phyloP scores from a whole-genome alignment of 306 rosid species.

The Hylodesmum podocarpum region DNA sequence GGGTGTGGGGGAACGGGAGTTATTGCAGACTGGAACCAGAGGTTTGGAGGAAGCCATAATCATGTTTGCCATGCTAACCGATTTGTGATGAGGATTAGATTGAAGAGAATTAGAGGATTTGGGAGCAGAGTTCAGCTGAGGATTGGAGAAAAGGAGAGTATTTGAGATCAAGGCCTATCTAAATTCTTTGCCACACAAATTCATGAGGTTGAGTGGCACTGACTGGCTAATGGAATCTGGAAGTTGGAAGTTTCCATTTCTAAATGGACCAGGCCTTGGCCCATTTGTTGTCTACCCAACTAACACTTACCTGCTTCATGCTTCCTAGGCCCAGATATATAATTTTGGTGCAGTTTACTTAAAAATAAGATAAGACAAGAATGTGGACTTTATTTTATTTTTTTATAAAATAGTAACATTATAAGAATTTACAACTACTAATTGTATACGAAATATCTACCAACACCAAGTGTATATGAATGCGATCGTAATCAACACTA shows the following conservation, averaged over 20 bases:
- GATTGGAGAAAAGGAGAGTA: conserved; percentile 23
- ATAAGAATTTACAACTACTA: neutral
- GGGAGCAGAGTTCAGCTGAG: neutral
- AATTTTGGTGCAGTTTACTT: neutral
- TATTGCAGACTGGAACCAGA: conserved; percentile 33
- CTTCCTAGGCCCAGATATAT: conserved; percentile 7
- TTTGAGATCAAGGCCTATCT: conserved; percentile 39
- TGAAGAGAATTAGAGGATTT: conserved; percentile 29
- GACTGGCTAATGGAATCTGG: neutral
- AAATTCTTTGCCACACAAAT: conserved; percentile 69
- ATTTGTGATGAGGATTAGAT: conserved; percentile 1
- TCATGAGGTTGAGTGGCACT: conserved; percentile 14
- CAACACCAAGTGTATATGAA: neutral
- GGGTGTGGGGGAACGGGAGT: conserved; percentile 43
- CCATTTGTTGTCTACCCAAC: neutral
- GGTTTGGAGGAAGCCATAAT: conserved; percentile 82
- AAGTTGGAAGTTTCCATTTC: neutral
- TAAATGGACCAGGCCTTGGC: neutral
- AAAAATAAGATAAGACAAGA: neutral
- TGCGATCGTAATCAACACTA: neutral
- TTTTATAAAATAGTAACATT: no score
- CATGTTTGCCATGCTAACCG: conserved; percentile 65
- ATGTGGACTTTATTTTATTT: conserved; percentile 5
- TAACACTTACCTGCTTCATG: neutral
- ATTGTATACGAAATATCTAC: neutral